Conservation (phyloP, 2,329 filamentous ascomycete genomes). For the Harringtonia lauricola region DNA sequence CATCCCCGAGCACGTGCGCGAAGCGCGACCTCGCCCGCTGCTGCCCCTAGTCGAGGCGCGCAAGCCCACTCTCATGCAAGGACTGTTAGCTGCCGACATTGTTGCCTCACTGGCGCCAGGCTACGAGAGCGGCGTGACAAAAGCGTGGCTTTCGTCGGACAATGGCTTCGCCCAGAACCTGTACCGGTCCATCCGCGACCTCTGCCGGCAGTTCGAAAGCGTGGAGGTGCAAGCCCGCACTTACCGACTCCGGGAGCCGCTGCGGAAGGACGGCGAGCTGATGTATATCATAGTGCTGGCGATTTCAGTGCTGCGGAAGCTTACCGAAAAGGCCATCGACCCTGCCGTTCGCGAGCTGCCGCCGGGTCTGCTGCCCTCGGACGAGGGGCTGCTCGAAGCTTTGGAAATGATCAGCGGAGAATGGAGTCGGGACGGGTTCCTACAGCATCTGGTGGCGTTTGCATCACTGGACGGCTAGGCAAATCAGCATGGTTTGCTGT, state of each 20-base stretch:
- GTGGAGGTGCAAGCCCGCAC: conserved; percentile 13
- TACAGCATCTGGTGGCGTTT: conserved; percentile 59
- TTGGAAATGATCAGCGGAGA: conserved; percentile 53
- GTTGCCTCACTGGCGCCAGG: conserved; percentile 57
- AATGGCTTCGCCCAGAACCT: conserved; percentile 78
- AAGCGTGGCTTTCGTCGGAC: conserved; percentile 69
- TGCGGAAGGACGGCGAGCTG: conserved; percentile 37
- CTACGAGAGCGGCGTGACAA: conserved; percentile 60
- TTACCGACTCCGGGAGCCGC: conserved; percentile 19
- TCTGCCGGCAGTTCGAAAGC: conserved; percentile 51
- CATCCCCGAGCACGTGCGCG: conserved; percentile 54
- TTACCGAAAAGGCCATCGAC: conserved; percentile 57
- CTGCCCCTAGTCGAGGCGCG: conserved; percentile 66
- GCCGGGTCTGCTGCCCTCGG: conserved; percentile 51
- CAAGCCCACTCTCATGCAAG: conserved; percentile 86
- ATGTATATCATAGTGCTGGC: conserved; percentile 57
- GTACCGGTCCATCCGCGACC: conserved; percentile 60
- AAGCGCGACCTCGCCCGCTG: conserved; percentile 43
- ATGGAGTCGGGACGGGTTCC: conserved; percentile 52
- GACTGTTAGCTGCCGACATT: conserved; percentile 81
- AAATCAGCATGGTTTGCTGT: not conserved
- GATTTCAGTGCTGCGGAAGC: conserved; percentile 53
- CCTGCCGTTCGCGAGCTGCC: conserved; percentile 44
- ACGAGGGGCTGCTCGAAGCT: conserved; percentile 55
- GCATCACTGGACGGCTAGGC: conserved; percentile 33